These are phyloP conservation scores for Pisolithus orientalis DNA, from an alignment of 768 basidiomycete species.

Conservation along the genomic window DNA sequence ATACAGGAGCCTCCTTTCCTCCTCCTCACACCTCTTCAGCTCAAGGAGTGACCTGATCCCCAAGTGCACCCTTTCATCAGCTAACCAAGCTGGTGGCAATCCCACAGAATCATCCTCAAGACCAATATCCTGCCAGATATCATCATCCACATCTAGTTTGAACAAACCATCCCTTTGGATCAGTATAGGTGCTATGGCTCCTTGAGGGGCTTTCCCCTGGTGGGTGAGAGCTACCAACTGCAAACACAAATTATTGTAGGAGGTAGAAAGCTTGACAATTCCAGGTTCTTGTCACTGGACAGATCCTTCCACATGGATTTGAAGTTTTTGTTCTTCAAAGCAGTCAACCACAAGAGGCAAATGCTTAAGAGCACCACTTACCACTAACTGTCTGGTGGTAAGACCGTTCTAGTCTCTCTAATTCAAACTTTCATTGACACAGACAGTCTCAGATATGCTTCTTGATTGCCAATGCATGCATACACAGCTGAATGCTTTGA, in stretches of 20 bases:
- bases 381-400: too few species aligned
- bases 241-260: constrained; percentile 26
- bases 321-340: constrained; percentile 18
- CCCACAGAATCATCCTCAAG: constrained; percentile 16
- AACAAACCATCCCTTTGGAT: constrained; percentile 22
- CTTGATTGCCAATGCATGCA: too few species aligned
- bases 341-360: not conserved
- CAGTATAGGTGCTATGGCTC: constrained; percentile 15
- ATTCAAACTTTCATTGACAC: too few species aligned
- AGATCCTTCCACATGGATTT: constrained; percentile 20
- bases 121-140: constrained; percentile 30
- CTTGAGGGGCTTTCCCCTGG: constrained; percentile 13
- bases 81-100: constrained; percentile 11
- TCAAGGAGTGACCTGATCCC: constrained; percentile 16
- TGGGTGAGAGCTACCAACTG: constrained; percentile 16
- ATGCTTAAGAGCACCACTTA: too few species aligned
- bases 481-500: too few species aligned
- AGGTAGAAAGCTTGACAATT: constrained; percentile 16
- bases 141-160: constrained; percentile 31
- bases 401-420: too few species aligned
- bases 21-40: constrained; percentile 22
- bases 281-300: constrained; percentile 22
- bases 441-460: too few species aligned
- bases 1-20: constrained; percentile 11
- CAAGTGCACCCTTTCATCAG: constrained; percentile 9